Evolutionary conservation across 768 basidiomycete species (phyloP), one percentile per base, ranked within the genome.

Genomic region (Amanita fuliginea): DNA sequence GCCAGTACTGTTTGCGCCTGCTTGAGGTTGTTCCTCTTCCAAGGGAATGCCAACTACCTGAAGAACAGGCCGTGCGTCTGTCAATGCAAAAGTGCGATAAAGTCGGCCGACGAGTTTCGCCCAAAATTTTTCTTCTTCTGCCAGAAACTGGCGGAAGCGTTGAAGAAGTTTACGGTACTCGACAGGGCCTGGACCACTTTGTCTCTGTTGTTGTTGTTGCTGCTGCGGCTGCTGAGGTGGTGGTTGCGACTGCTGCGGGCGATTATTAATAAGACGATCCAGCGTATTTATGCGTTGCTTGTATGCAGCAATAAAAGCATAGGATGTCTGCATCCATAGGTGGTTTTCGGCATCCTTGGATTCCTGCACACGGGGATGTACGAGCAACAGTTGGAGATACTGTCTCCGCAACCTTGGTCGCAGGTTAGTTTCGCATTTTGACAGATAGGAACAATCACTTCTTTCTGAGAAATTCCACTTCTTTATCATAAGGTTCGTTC

Each of bases 111-210:
- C 72, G 16, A 98, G 74, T 52, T 82, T 78, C 24, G 75, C 78
- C 86, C 93, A 99, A 64, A 95, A 96, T 57, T 81, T 84, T 62
- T 94, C 89, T 63, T 99, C 95, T 28, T 86, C 81, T 0, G 81
- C 75, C 11, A 99, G 77, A 61, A 93, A 96, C 57, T 91, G 83
- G 32, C 86, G 76, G 69, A 99, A 98, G 36, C 89, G 80, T 42
- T 89, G 85, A 13, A 92, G 65, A 26, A 92, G 75, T 62, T 89
- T 95, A 56, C 91, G 81, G 54, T 90, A 70, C 60, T 95, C 93
- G 40, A 92, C 88, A 6, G 75, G 74, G 14, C 82, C 81, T 53
- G 76, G 71, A 42, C 66, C 66, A 10, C 71, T 67, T 21, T 67
- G 62, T 47, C 67, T 64, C 35, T 67, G 64, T 16, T 51, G 57